Evolutionary conservation across 805 yeast species (phyloP).

Genomic region (Saccharomycopsis javanensis): DNA sequence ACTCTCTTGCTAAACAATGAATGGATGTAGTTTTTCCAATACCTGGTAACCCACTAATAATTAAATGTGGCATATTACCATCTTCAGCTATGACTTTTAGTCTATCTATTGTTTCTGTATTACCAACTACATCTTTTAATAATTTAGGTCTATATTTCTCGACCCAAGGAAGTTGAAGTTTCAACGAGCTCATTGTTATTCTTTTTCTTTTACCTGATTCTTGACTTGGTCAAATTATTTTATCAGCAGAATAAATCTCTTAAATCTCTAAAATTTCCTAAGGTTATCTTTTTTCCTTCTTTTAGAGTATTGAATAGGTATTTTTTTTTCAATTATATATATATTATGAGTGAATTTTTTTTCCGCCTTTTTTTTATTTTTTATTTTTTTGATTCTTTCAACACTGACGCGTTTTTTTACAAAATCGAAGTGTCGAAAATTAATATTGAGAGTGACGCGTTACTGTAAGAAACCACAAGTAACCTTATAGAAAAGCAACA

Average conservation of each 20-base stretch:
- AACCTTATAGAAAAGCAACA: no score
- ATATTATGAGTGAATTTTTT: neutral
- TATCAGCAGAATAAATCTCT: neutral
- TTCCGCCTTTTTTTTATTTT: neutral
- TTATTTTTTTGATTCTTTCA: neutral
- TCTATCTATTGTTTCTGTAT: conserved; percentile 79
- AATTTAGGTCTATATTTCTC: conserved; percentile 85
- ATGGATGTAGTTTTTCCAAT: conserved; percentile 95
- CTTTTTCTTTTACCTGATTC: neutral
- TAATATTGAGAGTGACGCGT: neutral
- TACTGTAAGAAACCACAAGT: no score
- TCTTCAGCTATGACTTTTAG: conserved; percentile 76
- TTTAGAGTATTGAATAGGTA: no score
- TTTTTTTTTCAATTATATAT: no score
- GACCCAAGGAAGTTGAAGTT: conserved; percentile 50
- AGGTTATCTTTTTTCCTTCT: no score
- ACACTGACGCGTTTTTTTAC: neutral
- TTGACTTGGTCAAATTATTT: neutral
- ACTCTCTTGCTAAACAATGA: conserved; percentile 77
- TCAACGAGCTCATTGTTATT: neutral
- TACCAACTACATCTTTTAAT: conserved; percentile 84
- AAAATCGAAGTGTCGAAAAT: neutral
- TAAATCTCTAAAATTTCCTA: no score
- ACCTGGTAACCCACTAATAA: conserved; percentile 93
- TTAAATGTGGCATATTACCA: conserved; percentile 96